phyloP scores from a whole-genome alignment of 2,329 filamentous ascomycete genomes.

The Clarireedia hainanense region DNA sequence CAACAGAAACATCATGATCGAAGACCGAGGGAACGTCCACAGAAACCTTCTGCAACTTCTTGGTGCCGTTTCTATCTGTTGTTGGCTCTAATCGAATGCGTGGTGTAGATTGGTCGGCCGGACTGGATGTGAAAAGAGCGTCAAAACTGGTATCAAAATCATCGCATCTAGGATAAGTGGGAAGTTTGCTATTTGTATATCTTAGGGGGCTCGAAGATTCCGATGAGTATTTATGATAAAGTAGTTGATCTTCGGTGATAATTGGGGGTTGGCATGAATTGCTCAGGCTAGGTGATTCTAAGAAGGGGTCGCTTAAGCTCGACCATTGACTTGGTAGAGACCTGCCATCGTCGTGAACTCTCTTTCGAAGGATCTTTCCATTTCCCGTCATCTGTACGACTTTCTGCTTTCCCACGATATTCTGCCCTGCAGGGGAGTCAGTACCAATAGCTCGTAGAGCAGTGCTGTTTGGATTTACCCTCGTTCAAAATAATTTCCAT shows the following conservation, averaged over 20 bases:
- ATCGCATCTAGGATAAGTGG: not conserved
- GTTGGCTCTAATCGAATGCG: slow-evolving; percentile 19
- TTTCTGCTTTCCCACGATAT: not conserved
- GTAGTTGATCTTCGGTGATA: not conserved
- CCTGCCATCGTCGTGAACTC: not conserved
- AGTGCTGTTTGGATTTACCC: slow-evolving; percentile 8
- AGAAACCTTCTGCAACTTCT: slow-evolving; percentile 13
- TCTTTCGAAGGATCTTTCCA: not conserved
- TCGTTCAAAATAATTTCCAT: slow-evolving; percentile 20
- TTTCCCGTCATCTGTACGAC: not conserved
- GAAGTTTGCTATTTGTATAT: not conserved
- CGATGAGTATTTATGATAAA: not conserved
- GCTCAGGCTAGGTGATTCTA: not conserved
- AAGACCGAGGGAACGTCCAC: slow-evolving; percentile 16
- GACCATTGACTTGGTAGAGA: slow-evolving; percentile 1
- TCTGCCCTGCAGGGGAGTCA: not conserved
- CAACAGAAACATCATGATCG: slow-evolving; percentile 7
- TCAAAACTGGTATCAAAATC: slow-evolving; percentile 15
- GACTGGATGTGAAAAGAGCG: slow-evolving; percentile 22
- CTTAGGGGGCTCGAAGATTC: not conserved
- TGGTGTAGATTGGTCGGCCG: slow-evolving; percentile 24
- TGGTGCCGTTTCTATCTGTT: slow-evolving; percentile 15
- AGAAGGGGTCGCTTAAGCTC: not conserved
- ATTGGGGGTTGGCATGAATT: not conserved
- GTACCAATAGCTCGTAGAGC: not conserved